Conservation (phyloP, 306 rosid genomes). For the Vigna reflexopilosa region DNA sequence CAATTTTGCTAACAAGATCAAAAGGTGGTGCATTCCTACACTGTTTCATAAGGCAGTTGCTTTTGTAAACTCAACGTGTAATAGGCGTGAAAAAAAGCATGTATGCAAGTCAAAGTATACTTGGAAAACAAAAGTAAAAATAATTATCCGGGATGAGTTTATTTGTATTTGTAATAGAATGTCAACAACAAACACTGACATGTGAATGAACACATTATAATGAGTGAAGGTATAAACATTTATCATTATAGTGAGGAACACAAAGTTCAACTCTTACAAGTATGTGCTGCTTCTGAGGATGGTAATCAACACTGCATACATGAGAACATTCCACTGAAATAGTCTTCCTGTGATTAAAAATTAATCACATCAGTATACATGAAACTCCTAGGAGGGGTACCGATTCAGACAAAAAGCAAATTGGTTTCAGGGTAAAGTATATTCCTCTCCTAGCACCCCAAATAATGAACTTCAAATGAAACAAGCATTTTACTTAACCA, state of each 20-base stretch:
- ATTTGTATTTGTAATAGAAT: conserved; percentile 25
- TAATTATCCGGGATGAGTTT: neutral
- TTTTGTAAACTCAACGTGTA: neutral
- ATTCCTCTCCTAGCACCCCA: conserved; percentile 20
- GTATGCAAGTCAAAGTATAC: conserved; percentile 23
- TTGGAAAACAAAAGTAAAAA: conserved; percentile 19
- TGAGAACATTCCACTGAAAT: conserved; percentile 79
- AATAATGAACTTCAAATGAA: conserved; percentile 35
- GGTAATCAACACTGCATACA: conserved; percentile 78
- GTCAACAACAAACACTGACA: conserved; percentile 4
- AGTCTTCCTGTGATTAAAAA: conserved; percentile 76
- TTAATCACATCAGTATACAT: conserved; percentile 43
- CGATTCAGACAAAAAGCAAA: conserved; percentile 29
- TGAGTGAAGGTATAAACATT: conserved; percentile 19
- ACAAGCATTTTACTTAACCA: conserved; percentile 4
- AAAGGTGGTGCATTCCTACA: neutral
- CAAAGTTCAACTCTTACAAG: conserved; percentile 68
- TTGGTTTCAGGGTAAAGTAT: conserved; percentile 11
- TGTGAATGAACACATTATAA: neutral
- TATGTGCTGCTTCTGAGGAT: conserved; percentile 72
- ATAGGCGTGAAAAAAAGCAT: conserved; percentile 12
- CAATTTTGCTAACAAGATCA: conserved; percentile 36
- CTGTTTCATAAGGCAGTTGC: conserved; percentile 15
- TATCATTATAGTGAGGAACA: conserved; percentile 21
- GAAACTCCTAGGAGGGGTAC: conserved; percentile 27